Base-by-base conservation (phyloP, 2,329 filamentous ascomycete species). In the Fusarium falciforme region DNA sequence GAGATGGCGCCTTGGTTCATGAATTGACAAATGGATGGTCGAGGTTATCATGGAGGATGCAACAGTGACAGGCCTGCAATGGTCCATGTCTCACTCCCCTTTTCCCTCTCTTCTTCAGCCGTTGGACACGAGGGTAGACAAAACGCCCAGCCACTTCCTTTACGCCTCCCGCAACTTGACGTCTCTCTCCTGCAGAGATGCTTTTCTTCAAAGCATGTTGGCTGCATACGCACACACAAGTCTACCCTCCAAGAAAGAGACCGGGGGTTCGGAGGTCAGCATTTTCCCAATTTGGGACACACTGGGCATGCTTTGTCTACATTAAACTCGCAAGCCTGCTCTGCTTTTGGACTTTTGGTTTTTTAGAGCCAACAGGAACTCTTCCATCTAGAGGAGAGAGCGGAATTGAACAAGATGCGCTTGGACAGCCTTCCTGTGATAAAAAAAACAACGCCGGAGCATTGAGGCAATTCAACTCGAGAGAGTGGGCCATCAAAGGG, bases 81-180 rank as follows among this genome's bases (percentile, higher is more conserved):
- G 71, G 63, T 55, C 64, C 33, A 38, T 36, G 60, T 49, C 31
- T 35, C 29, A 33, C 38, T 72, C 71, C 60, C 57, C 59, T 60
- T 35, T 60, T 10, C 29, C 31, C 35, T 59, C 59, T 64, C 40
- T 61, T 68, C 71, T 74, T 71, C 61, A 31, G 42, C 71, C 68
- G 68, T 74, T 72, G 64, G 47, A 72, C 71, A 72, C 68, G 68
- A 66, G 64, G 57, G 47, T 52, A 47, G 29, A 61, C 9, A 31
- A 60, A 42, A 22, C 38, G 59, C 67, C 68, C 71, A 74, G 61
- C 68, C 71, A 68, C 58, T 66, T 59, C 38, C 17, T 42, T 44
- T 42, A 33, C 29, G 29, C 49, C 42, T 49, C 22, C 44, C 22
- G 31, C 42, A 44, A 44, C 20, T 44, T 44, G 42, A 44, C 42